Conservation (phyloP, 768 basidiomycete species). For the Cyclocybe aegerita region DNA sequence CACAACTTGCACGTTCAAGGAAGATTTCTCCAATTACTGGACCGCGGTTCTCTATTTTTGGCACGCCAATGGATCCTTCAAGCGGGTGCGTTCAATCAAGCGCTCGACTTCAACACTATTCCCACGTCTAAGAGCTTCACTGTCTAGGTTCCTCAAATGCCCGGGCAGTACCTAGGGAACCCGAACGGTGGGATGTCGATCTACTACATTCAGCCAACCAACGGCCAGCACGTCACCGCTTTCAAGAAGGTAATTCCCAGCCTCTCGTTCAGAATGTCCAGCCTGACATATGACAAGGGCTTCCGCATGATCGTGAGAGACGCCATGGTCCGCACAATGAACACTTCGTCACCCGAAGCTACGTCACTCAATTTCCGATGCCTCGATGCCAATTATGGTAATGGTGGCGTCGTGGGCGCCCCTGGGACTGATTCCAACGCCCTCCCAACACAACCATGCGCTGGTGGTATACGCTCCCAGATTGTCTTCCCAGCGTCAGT, state of each 20-base stretch:
- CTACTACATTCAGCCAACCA: conserved; percentile 19
- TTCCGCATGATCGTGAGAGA: conserved; percentile 24
- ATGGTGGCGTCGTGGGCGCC: conserved; percentile 13
- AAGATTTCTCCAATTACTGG: conserved; percentile 22
- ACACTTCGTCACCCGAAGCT: conserved; percentile 9
- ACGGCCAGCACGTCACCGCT: conserved; percentile 11
- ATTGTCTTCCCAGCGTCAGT: conserved; percentile 18
- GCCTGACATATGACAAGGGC: conserved; percentile 8
- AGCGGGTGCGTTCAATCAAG: conserved; percentile 8
- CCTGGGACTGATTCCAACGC: conserved; percentile 15
- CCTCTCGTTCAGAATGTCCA: background rate
- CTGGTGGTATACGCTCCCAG: conserved; percentile 19
- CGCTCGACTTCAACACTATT: background rate
- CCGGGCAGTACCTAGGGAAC: conserved; percentile 18
- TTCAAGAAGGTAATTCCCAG: conserved; percentile 15
- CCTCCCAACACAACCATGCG: conserved; percentile 14
- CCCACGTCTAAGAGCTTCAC: background rate
- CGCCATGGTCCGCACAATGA: conserved; percentile 12
- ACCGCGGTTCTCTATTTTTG: conserved; percentile 23
- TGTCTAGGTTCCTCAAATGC: conserved; percentile 17
- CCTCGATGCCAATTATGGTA: conserved; percentile 15
- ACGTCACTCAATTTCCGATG: conserved; percentile 19
- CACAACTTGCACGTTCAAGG: conserved; percentile 18
- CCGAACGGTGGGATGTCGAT: conserved; percentile 21
- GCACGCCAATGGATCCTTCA: conserved; percentile 18